Evolutionary conservation across 305 asterid species (phyloP).

Genomic region (Galium porrigens): DNA sequence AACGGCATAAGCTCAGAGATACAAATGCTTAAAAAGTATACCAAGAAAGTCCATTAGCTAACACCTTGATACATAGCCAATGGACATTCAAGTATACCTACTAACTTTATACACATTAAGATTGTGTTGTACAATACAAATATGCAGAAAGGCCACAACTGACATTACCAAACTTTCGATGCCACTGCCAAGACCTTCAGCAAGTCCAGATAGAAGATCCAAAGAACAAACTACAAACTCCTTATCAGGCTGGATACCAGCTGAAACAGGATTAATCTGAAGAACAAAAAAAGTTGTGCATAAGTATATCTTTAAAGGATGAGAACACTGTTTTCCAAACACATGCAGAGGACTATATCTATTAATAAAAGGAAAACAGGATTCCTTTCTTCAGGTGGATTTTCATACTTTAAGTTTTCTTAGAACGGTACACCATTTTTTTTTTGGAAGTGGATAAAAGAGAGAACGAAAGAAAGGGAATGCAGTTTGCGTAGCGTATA

Average conservation of each 20-base stretch:
- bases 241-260: constrained; percentile 71
- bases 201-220: constrained; percentile 91
- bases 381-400: too few relatives aligned
- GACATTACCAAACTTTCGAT: constrained; percentile 73
- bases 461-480: not conserved
- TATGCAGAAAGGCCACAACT: not conserved
- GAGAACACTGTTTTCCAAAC: not conserved
- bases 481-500: not conserved
- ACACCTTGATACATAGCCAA: not conserved
- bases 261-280: constrained; percentile 69
- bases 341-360: not conserved
- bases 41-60: not conserved
- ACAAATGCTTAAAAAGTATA: not conserved
- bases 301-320: not conserved
- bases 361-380: not conserved
- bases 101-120: not conserved
- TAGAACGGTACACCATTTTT: not conserved
- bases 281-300: constrained; percentile 5
- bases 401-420: too few relatives aligned
- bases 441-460: not conserved
- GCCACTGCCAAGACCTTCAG: constrained; percentile 89
- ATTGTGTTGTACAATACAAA: not conserved
- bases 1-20: not conserved
- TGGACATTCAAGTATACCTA: not conserved
- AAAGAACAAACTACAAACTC: constrained; percentile 78